Evolutionary conservation across 495 filamentous ascomycete species (phyloP).

Genomic region (Penicillium canariense): DNA sequence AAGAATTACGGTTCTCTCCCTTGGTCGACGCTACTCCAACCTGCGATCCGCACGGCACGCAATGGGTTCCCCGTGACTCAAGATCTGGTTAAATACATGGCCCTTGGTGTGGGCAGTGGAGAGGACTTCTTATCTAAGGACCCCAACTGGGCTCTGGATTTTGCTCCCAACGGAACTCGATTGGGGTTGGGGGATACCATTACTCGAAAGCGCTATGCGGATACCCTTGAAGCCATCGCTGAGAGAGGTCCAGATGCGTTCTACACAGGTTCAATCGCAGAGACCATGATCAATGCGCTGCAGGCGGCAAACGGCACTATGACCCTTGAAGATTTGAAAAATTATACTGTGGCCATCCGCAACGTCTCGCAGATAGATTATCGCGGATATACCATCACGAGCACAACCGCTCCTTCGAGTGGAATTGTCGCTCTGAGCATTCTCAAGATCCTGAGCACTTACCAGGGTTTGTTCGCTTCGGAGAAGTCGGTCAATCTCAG

Average conservation of each 20-base stretch:
- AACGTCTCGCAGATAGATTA: constrained; percentile 66
- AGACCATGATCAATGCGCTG: constrained; percentile 67
- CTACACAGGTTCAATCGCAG: constrained; percentile 69
- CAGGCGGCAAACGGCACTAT: constrained; percentile 71
- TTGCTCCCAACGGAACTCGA: constrained; percentile 76
- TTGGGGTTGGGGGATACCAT: constrained; percentile 71
- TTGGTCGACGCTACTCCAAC: constrained; percentile 67
- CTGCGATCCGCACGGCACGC: constrained; percentile 70
- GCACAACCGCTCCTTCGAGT: constrained; percentile 68
- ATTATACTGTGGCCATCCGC: constrained; percentile 63
- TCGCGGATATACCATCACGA: constrained; percentile 63
- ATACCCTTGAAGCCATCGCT: constrained; percentile 74
- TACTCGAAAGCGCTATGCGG: constrained; percentile 72
- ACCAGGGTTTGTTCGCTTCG: constrained; percentile 54
- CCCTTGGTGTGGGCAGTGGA: constrained; percentile 31
- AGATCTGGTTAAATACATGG: constrained; percentile 72
- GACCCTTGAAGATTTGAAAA: constrained; percentile 71
- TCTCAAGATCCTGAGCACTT: constrained; percentile 78
- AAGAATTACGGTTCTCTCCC: constrained; percentile 66
- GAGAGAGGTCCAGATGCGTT: constrained; percentile 67
- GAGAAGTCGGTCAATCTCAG: constrained; percentile 54
- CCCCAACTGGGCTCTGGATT: constrained; percentile 79
- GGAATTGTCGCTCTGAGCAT: constrained; percentile 70
- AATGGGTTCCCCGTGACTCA: constrained; percentile 69
- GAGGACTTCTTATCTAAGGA: constrained; percentile 67